Base-by-base conservation (phyloP, 768 basidiomycete species). In the Lyophyllum semitale region DNA sequence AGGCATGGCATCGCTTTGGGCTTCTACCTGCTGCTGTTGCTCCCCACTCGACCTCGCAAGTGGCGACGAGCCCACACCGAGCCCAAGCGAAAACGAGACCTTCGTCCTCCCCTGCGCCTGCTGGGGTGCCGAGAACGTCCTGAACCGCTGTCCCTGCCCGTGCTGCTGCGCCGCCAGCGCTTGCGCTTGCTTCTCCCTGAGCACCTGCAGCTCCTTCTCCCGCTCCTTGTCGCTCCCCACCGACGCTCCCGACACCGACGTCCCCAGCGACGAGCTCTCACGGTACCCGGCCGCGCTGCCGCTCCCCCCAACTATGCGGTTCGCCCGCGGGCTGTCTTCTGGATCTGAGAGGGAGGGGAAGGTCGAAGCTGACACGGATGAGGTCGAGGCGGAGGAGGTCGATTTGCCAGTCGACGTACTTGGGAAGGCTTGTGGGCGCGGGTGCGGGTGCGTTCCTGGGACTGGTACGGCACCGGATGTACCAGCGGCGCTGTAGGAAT, bases 401-500 rank as follows among this genome's bases (percentile, higher is more conserved):
- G 8, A 25, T 11, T 20, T 2, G 9, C 6, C 18, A 12, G 23
- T 33, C 42, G n/a, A n/a, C n/a, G n/a, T n/a, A n/a, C n/a, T n/a
- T n/a, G n/a, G n/a, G n/a, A n/a, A n/a, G n/a, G n/a, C n/a, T n/a
- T n/a, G n/a, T n/a, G n/a, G n/a, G n/a, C n/a, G n/a, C n/a, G n/a
- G n/a, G n/a, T n/a, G n/a, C n/a, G n/a, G n/a, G n/a, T n/a, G n/a
- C n/a, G n/a, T n/a, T 35, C 33, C 17, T 18, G 37, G 37, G n/a
- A 15, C 9, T 18, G 37, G 37, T 15, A 38, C 37, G 15, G 3
- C 5, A 15, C 33, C 12, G 12, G 33, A 35, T 12, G 13, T 15
- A 6, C 13, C 26, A 26, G 20, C 47, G 1, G 30, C 26, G 26
- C 62, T 59, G 2, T 69, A 71, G 56, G 73, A 68, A 48, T 73